phyloP scores from a whole-genome alignment of 192 early-diverging fungal species.

The Mortierella hygrophila region DNA sequence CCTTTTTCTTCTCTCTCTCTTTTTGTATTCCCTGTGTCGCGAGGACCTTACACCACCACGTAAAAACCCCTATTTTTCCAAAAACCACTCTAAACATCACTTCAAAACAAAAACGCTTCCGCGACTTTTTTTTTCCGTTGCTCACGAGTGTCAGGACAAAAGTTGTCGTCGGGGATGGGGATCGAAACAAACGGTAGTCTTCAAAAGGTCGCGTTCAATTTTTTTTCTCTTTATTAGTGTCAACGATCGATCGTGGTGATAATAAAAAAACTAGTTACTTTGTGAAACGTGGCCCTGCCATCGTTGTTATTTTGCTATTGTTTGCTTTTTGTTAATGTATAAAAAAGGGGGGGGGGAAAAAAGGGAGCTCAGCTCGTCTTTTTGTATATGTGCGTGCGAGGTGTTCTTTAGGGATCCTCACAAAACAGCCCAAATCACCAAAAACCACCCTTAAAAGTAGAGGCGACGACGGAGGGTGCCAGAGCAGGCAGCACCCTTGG shows the following conservation, averaged over 20 bases:
- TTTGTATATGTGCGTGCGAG: neutral
- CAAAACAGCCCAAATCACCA: neutral
- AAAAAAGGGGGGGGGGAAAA: neutral
- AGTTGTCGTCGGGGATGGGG: too few relatives aligned
- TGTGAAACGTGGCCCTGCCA: slow-evolving; percentile 38
- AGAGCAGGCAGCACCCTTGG: slow-evolving; percentile 34
- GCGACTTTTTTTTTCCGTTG: too few relatives aligned
- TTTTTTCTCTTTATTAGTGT: neutral
- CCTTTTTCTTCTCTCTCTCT: too few relatives aligned
- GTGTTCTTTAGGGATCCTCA: neutral
- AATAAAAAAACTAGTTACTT: neutral
- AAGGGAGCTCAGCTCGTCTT: slow-evolving; percentile 8
- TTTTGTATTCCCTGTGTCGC: too few relatives aligned
- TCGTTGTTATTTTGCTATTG: neutral
- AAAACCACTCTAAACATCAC: too few relatives aligned
- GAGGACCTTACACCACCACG: too few relatives aligned
- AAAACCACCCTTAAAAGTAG: slow-evolving; percentile 10
- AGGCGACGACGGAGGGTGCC: slow-evolving; percentile 36
- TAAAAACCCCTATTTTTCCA: too few relatives aligned
- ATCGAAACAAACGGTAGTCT: too few relatives aligned
- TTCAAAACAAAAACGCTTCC: too few relatives aligned
- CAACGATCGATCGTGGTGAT: neutral
- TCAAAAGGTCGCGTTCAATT: neutral
- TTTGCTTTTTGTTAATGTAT: neutral
- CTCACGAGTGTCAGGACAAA: too few relatives aligned